Evolutionary conservation across 345 rosid species (phyloP).

Genomic region (Rhodamnia rubescens): DNA sequence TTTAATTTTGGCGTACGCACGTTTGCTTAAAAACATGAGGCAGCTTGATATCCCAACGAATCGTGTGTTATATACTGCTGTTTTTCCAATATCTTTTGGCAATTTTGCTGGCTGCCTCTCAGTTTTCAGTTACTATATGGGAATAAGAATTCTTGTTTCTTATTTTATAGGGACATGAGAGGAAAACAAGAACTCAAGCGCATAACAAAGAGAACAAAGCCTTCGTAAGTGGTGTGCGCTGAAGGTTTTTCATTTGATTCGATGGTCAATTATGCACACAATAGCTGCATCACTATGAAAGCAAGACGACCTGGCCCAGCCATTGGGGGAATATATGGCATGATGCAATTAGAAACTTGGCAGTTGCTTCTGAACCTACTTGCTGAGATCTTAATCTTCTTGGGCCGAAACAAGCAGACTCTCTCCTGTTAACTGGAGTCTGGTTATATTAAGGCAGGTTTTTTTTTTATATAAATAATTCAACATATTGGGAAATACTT

Average conservation of each 20-base stretch:
- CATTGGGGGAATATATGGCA: not conserved
- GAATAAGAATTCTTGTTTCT: constrained; percentile 1
- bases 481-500: not conserved
- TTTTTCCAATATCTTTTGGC: not conserved
- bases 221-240: constrained; percentile 19
- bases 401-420: not conserved
- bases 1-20: not conserved
- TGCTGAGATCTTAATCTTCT: not conserved
- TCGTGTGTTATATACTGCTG: not conserved
- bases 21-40: not conserved
- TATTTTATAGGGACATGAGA: constrained; percentile 45
- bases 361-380: not conserved
- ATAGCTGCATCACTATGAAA: not conserved
- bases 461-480: not conserved
- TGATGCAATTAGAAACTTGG: not conserved
- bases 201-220: constrained; percentile 47
- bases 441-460: not conserved
- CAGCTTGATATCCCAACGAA: not conserved
- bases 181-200: constrained; percentile 74
- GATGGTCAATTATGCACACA: not conserved
- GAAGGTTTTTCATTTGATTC: not conserved
- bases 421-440: not conserved
- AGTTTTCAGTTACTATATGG: constrained; percentile 1
- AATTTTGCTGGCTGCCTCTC: not conserved
- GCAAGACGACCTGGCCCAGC: not conserved